Evolutionary conservation across 164 flowering plant species (phyloP).

Genomic region (Liriodendron chinense): DNA sequence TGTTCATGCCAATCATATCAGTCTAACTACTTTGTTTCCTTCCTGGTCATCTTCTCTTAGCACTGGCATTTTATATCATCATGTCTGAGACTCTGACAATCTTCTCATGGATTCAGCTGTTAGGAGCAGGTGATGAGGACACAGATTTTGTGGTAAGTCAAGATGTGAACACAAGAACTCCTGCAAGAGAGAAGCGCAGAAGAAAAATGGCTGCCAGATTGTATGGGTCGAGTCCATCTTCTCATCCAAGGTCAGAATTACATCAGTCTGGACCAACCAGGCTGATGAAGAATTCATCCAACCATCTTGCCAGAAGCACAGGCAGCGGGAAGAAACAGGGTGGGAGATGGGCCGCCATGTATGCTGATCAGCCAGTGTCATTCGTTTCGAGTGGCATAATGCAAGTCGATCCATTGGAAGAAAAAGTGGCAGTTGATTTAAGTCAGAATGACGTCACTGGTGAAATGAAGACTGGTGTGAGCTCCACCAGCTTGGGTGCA

Average conservation of each 20-base stretch:
- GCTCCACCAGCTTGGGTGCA: slow-evolving; percentile 42
- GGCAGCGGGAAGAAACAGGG: slow-evolving; percentile 27
- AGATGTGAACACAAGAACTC: slow-evolving; percentile 15
- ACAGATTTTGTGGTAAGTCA: slow-evolving; percentile 49
- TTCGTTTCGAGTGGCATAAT: slow-evolving; percentile 78
- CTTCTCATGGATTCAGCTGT: slow-evolving; percentile 44
- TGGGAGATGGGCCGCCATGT: slow-evolving; percentile 25
- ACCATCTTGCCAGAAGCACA: slow-evolving; percentile 15
- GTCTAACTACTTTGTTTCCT: not conserved
- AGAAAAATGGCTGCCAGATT: slow-evolving; percentile 26
- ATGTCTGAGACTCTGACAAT: not conserved
- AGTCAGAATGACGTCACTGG: not conserved
- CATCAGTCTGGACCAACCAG: slow-evolving; percentile 24
- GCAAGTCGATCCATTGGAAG: slow-evolving; percentile 42
- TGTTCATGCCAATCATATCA: not conserved
- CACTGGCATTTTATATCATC: not conserved
- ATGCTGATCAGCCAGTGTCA: slow-evolving; percentile 68
- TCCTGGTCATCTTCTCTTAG: not conserved
- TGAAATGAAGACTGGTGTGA: slow-evolving; percentile 19
- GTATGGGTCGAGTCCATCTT: slow-evolving; percentile 9
- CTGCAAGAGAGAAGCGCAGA: slow-evolving; percentile 11
- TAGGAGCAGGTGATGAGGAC: slow-evolving; percentile 49
- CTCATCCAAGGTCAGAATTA: slow-evolving; percentile 9
- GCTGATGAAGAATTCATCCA: slow-evolving; percentile 23
- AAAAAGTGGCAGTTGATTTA: slow-evolving; percentile 6